These are phyloP conservation scores for Flaveria trinervia DNA, from an alignment of 129 eudicot genomes.

Conservation along the genomic window DNA sequence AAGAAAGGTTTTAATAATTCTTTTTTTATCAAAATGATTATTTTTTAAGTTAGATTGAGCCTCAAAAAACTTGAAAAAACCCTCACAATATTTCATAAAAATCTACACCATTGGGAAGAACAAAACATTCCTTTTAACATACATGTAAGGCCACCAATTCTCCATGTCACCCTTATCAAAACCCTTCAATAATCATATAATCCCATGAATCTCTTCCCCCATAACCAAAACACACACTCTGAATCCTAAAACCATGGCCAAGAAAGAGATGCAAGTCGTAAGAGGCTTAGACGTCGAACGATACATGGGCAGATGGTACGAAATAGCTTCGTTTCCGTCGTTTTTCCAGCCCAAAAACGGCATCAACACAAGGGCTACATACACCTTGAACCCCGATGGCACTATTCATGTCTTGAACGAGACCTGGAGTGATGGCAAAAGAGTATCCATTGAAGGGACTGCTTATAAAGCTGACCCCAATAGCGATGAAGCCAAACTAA, in stretches of 20 bases:
- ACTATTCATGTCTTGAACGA: slow-evolving; percentile 73
- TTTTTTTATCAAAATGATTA: no score
- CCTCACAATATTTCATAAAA: no score
- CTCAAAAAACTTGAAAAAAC: no score
- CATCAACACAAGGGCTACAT: slow-evolving; percentile 74
- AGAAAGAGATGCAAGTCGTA: slow-evolving; percentile 70
- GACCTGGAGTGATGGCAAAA: slow-evolving; percentile 77
- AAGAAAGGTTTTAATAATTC: no score
- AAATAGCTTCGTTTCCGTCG: slow-evolving; percentile 83
- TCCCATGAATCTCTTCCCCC: neutral
- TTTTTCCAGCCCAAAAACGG: slow-evolving; percentile 66
- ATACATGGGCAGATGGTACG: slow-evolving; percentile 96
- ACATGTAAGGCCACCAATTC: slow-evolving; percentile 8
- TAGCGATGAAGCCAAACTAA: slow-evolving; percentile 86
- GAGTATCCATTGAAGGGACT: slow-evolving; percentile 66
- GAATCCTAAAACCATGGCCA: slow-evolving; percentile 36
- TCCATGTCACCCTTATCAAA: slow-evolving; percentile 30
- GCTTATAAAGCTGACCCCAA: slow-evolving; percentile 76
- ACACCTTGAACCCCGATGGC: slow-evolving; percentile 62
- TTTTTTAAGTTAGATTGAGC: no score
- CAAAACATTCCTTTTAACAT: slow-evolving; percentile 9
- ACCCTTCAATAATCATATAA: slow-evolving; percentile 6
- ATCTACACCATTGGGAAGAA: slow-evolving; percentile 17
- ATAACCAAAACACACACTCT: neutral
- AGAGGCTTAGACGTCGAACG: slow-evolving; percentile 59